Conservation (phyloP, 352 stramenopile species). For the Globisporangium uncinulatum region DNA sequence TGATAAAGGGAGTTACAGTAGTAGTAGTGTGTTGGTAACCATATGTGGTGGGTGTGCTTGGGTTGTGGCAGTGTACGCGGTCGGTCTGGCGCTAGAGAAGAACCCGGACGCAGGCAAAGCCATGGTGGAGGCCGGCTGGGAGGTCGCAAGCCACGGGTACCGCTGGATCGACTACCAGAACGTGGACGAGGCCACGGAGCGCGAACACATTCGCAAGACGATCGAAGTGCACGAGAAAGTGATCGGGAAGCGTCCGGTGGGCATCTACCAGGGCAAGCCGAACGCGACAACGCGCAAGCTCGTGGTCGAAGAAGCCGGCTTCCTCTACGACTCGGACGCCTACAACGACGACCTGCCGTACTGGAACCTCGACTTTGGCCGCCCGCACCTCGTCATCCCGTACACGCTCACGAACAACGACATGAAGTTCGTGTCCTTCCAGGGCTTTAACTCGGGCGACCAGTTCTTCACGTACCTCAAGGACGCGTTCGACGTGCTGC, state of each 20-base stretch:
- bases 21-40: background rate
- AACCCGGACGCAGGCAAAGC: constrained; percentile 86
- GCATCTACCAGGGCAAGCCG: constrained; percentile 96
- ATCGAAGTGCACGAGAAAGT: constrained; percentile 90
- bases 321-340: constrained; percentile 94
- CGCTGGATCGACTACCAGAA: constrained; percentile 96
- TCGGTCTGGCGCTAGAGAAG: constrained; percentile 93
- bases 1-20: background rate
- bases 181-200: constrained; percentile 87
- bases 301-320: constrained; percentile 91
- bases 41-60: background rate
- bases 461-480: constrained; percentile 95
- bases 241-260: constrained; percentile 85
- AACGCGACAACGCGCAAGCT: constrained; percentile 90
- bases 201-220: constrained; percentile 90
- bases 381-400: constrained; percentile 93
- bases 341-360: constrained; percentile 96
- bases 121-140: constrained; percentile 92
- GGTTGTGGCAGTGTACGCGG: constrained; percentile 77
- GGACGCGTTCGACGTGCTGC: constrained; percentile 79
- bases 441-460: constrained; percentile 90
- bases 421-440: constrained; percentile 92
- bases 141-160: constrained; percentile 93
- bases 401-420: constrained; percentile 96
- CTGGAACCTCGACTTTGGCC: constrained; percentile 88